Evolutionary conservation across 352 stramenopile species (phyloP), one percentile per base, ranked within the genome.

Genomic region (Phytophthora litchii): DNA sequence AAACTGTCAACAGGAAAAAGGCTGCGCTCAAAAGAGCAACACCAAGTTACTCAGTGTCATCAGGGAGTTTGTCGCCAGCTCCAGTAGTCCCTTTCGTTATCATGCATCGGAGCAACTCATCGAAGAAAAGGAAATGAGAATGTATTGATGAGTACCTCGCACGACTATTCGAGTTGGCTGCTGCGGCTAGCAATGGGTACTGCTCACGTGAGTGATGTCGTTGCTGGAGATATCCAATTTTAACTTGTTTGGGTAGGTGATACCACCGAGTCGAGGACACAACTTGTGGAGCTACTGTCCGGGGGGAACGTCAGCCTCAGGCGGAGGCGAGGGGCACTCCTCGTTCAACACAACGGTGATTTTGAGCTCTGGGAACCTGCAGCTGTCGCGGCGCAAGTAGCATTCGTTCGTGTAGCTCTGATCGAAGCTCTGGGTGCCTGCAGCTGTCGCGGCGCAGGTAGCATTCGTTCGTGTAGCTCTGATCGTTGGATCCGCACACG

Each of bases 21-120:
- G 9, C 4, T 46, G 17, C n/a, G 21, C 53, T 64, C 27, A 68
- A 68, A n/a, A 23, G 50, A 63, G 63, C 50, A 12, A 40, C 47
- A 20, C 67, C 56, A 3, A 67, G 50, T 58, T 49, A 72, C 6
- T 35, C 31, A 10, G 23, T 53, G 4, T 16, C 49, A 9, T 55
- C 41, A 5, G 14, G n/a, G 6, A 52, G 23, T 21, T 17, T 58
- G 11, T 55, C 44, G 2, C 20, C 56, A 7, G 16, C 49, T 31
- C 55, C 55, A 17, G 14, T 37, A 10, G 2, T 53, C 23, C 21
- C 55, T 4, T 56, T 27, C 57, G 51, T 7, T 34, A 42, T 13
- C 49, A 53, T 35, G 16, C 46, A 12, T 72, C 63, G 10, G 56
- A 71, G 27, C 40, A 61, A 34, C 40, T 49, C 2, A 60, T 48